Evolutionary conservation across 2,329 filamentous ascomycete genomes (phyloP).

Genomic region (Ascochyta pisi): DNA sequence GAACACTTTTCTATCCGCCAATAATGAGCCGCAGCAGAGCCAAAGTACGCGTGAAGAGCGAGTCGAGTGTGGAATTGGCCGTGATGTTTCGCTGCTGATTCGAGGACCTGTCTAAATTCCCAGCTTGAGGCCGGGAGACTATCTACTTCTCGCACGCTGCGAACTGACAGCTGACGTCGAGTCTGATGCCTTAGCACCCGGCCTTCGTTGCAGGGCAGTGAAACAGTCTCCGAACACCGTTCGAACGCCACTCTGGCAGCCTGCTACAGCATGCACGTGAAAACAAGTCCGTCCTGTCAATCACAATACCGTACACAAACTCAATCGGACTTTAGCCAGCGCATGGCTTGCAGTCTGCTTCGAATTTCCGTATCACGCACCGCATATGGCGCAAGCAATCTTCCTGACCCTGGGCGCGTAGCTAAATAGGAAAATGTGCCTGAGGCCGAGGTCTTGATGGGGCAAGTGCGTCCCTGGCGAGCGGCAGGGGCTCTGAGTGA

Average conservation of each 20-base stretch:
- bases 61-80: slow-evolving; percentile 5
- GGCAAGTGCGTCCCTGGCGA: slow-evolving; percentile 10
- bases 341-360: slow-evolving; percentile 13
- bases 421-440: slow-evolving; percentile 9
- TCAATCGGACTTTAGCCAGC: slow-evolving; percentile 10
- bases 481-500: slow-evolving; percentile 7
- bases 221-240: slow-evolving; percentile 15
- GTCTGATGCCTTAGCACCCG: slow-evolving; percentile 6
- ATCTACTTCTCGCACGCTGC: slow-evolving; percentile 7
- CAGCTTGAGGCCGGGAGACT: slow-evolving; percentile 2
- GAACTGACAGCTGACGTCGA: slow-evolving; percentile 12
- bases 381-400: slow-evolving; percentile 14
- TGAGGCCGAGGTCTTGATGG: slow-evolving; percentile 9
- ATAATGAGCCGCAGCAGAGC: slow-evolving; percentile 14
- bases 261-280: slow-evolving; percentile 8
- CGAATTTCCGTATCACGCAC: slow-evolving; percentile 1
- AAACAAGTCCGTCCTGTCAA: slow-evolving; percentile 8
- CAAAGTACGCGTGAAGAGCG: background rate
- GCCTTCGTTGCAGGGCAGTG: slow-evolving; percentile 13
- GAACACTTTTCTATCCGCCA: slow-evolving; percentile 29
- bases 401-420: slow-evolving; percentile 1
- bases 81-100: slow-evolving; percentile 5
- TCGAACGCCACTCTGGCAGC: slow-evolving; percentile 12
- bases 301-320: slow-evolving; percentile 11
- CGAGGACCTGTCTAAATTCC: slow-evolving; percentile 2